Evolutionary conservation across 1,284 basidiomycete species (phyloP).

Genomic region (Takashimella tepidaria): DNA sequence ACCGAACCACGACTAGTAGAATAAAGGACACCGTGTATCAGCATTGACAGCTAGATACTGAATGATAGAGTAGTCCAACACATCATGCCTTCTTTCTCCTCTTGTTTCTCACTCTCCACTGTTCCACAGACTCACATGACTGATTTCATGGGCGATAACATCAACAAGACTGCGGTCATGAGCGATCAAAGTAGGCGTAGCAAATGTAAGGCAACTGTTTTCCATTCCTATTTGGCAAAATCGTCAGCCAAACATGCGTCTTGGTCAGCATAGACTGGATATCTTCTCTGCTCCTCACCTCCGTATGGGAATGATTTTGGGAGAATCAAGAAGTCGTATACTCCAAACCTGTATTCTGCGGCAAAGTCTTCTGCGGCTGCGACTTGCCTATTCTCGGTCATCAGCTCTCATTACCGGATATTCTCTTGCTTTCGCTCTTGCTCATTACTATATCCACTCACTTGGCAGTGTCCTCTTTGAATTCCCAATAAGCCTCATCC

Average conservation of each 20-base stretch:
- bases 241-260: too few relatives aligned
- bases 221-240: slow-evolving; percentile 39
- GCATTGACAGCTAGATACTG: slow-evolving; percentile 16
- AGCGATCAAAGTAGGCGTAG: slow-evolving; percentile 77
- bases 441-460: too few relatives aligned
- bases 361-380: slow-evolving; percentile 68
- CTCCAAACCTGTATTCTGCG: slow-evolving; percentile 74
- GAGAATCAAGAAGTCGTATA: slow-evolving; percentile 87
- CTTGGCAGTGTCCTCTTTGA: slow-evolving; percentile 74
- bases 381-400: slow-evolving; percentile 47
- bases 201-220: slow-evolving; percentile 70
- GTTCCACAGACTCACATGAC: slow-evolving; percentile 33
- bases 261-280: not conserved
- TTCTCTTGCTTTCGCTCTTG: too few relatives aligned
- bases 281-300: slow-evolving; percentile 56
- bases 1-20: slow-evolving; percentile 80
- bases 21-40: too few relatives aligned
- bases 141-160: slow-evolving; percentile 64
- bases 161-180: slow-evolving; percentile 81
- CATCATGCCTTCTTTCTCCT: too few relatives aligned
- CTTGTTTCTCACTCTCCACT: not conserved
- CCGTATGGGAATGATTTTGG: slow-evolving; percentile 93
- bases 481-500: slow-evolving; percentile 79
- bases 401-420: not conserved
- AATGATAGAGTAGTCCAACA: too few relatives aligned